A percentile compares a stretch with the other conserved stretches of the same genome.
Conservation (phyloP, 306 rosid genomes). For the Pueraria montana region DNA sequence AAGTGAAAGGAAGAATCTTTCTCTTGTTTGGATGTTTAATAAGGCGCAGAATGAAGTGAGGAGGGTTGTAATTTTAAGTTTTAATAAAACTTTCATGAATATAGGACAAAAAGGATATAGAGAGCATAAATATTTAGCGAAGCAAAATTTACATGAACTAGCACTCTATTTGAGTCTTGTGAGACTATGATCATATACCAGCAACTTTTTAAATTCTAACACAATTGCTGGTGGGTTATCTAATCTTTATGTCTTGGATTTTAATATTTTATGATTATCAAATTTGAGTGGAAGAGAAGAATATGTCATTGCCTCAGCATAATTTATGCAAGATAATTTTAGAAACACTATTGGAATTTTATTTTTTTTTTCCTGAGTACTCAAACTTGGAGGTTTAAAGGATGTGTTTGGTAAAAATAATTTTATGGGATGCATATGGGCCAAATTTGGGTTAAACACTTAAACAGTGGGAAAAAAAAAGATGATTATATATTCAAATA, state of each 20-base stretch:
- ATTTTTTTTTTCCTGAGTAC: no score
- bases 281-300: background rate
- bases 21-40: constrained; percentile 12
- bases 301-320: no score
- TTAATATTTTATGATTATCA: background rate
- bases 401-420: background rate
- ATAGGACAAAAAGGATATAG: constrained; percentile 16
- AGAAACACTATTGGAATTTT: no score
- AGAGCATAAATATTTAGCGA: background rate
- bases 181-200: background rate
- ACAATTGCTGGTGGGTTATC: constrained; percentile 7
- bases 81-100: background rate
- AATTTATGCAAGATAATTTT: no score
- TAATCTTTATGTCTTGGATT: background rate
- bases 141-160: background rate
- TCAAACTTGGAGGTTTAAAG: no score
- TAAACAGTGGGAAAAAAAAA: background rate
- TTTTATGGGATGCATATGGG: no score
- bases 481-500: background rate
- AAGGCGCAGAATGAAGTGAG: background rate
- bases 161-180: background rate
- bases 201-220: background rate
- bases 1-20: constrained; percentile 5
- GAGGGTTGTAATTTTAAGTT: background rate
- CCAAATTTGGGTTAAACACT: background rate